A percentile compares a stretch with the other conserved stretches of the same genome.
phyloP scores from a whole-genome alignment of 345 rosid species.

The Eucalyptus sp. region DNA sequence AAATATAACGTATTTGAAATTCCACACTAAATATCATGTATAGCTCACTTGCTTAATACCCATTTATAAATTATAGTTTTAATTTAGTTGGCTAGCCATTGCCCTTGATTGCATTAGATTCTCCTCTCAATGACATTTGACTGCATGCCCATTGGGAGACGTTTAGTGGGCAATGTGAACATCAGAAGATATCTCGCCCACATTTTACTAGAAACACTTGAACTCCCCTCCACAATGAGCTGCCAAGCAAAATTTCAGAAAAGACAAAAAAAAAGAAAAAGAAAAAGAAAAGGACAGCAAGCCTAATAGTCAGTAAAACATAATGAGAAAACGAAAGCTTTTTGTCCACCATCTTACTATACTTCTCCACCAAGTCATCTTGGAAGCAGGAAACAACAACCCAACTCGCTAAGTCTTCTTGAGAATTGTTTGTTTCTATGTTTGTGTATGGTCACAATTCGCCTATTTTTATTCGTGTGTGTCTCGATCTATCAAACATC shows the following conservation, averaged over 20 bases:
- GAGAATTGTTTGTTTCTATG: not conserved
- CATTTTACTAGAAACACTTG: not conserved
- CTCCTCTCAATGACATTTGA: not conserved
- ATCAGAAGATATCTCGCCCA: not conserved
- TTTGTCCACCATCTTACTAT: not conserved
- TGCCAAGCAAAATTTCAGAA: not conserved
- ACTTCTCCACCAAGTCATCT: not conserved
- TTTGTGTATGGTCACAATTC: not conserved
- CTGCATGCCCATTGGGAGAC: not conserved
- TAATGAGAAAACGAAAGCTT: not conserved
- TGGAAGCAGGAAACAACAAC: not conserved
- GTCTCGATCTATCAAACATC: not conserved
- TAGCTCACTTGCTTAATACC: not conserved
- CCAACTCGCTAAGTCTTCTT: not conserved
- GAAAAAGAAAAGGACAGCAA: not conserved
- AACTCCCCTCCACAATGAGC: not conserved
- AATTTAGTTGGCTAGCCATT: not conserved
- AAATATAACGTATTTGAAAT: accelerated
- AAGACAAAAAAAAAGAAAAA: not conserved
- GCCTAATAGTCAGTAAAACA: not conserved
- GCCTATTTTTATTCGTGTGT: not conserved
- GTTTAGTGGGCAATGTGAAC: not conserved
- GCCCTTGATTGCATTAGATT: not conserved
- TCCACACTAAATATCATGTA: not conserved
- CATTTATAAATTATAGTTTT: not conserved